Percentiles rank a stretch among this genome's conserved stretches.
Evolutionary conservation across 2,329 filamentous ascomycete genomes (phyloP).

Genomic region (Aspergillus versicolor): DNA sequence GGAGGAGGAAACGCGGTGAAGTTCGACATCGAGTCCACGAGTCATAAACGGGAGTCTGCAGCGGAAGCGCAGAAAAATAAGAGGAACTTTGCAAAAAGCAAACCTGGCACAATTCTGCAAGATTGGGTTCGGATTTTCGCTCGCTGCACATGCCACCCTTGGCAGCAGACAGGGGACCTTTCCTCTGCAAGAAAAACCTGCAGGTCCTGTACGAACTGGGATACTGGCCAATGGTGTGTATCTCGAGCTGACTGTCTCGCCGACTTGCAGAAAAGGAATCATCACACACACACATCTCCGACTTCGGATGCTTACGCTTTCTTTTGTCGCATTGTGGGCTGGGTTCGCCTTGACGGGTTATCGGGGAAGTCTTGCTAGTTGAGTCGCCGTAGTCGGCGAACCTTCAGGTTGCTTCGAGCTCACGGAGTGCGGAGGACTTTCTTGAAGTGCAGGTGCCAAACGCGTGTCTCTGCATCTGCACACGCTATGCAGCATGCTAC

Average conservation of each 20-base stretch:
- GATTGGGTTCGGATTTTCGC: background rate
- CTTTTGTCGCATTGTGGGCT: background rate
- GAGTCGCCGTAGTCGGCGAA: background rate
- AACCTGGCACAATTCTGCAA: slow-evolving; percentile 1
- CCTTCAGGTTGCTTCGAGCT: background rate
- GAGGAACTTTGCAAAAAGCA: background rate
- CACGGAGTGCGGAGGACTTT: background rate
- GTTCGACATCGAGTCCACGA: background rate
- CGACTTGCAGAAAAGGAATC: background rate
- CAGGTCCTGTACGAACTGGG: background rate
- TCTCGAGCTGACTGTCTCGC: background rate
- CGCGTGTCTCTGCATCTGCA: background rate
- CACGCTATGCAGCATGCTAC: background rate
- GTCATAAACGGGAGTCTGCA: background rate
- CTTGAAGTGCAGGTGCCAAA: background rate
- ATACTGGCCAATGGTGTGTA: background rate
- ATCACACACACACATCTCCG: background rate
- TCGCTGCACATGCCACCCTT: background rate
- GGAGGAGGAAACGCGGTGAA: background rate
- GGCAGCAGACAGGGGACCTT: background rate
- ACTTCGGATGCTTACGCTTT: background rate
- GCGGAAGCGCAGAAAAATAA: background rate
- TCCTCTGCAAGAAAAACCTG: background rate
- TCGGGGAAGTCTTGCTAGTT: background rate
- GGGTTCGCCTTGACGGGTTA: background rate